Base-by-base conservation (phyloP, 805 yeast genomes). In the Saccharomyces paradoxus region DNA sequence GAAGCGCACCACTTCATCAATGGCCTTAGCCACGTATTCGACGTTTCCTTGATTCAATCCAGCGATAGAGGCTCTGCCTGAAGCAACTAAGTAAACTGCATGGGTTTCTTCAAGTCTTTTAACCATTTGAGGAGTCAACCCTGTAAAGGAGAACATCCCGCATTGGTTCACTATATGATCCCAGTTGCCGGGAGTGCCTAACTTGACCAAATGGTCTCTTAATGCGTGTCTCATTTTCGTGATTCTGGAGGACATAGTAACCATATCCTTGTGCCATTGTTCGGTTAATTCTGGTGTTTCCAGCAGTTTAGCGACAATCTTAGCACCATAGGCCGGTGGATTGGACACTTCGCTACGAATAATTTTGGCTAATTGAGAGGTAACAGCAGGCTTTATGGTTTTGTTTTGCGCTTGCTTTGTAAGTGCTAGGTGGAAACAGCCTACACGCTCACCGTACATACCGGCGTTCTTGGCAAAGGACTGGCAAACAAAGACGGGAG, bases 111-210 rank as follows among this genome's bases (percentile, higher is more conserved):
- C 96, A 58, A 91, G 77, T 60, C 87, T 79, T 51, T 78, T 79
- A 53, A 87, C 96, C 82, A 89, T 92, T 31, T 81, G 85, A 29
- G 86, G 75, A 5, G 79, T 73, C 63, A 92, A 79, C 1, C 97
- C 99, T 30, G 98, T 92, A 75, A 84, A 92, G 37, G 96, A 89
- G 71, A 92, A 92, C 98, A 92, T 92, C 63, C 99, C 99, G 58
- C 88, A 86, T 77, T 94, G 99, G 59, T 78, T 77, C 49, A 83
- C 85, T 65, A 92, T 88, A 73, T 92, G 98, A 61, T 82, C 86
- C 98, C 98, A 92, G 63, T 77, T 81, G 50, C 96, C 97, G 30
- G 96, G 96, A 26, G 98, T 89, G 24, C 74, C 73, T 58, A 88
- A 80, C 52, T 72, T 71, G 51, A 78, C 79, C 57, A 92, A 78